phyloP scores from a whole-genome alignment of 306 rosid genomes.

The Ammopiptanthus mongolicus region DNA sequence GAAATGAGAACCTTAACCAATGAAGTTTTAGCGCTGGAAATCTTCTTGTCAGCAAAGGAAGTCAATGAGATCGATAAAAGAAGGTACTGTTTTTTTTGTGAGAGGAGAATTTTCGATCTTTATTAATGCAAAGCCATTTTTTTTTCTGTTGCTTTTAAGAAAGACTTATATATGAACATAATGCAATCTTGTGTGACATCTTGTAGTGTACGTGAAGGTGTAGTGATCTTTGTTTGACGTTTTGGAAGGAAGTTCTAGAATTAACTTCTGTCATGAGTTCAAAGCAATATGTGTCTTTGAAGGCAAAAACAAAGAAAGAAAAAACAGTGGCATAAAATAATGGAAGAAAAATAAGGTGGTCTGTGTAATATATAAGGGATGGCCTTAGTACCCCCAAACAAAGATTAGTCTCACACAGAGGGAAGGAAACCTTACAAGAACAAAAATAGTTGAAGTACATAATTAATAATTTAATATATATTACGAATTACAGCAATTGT shows the following conservation, averaged over 20 bases:
- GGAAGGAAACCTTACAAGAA: too few species aligned
- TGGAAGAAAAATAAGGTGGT: neutral
- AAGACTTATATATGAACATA: constrained; percentile 16
- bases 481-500: too few species aligned
- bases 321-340: neutral
- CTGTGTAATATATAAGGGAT: too few species aligned
- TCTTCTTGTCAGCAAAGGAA: neutral
- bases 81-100: neutral
- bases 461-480: too few species aligned
- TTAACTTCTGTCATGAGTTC: neutral
- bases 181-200: neutral
- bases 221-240: neutral
- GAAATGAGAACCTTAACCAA: neutral
- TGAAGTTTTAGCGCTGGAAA: neutral
- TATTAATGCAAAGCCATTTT: constrained; percentile 3
- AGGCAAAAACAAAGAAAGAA: neutral
- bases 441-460: too few species aligned
- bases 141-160: constrained; percentile 41
- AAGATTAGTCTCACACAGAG: too few species aligned
- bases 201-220: constrained; percentile 50
- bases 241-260: constrained; percentile 1
- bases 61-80: neutral
- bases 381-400: too few species aligned
- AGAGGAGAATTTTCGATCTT: neutral
- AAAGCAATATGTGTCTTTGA: neutral